Conservation (phyloP, 495 filamentous ascomycete genomes). For the Geopyxis carbonaria region DNA sequence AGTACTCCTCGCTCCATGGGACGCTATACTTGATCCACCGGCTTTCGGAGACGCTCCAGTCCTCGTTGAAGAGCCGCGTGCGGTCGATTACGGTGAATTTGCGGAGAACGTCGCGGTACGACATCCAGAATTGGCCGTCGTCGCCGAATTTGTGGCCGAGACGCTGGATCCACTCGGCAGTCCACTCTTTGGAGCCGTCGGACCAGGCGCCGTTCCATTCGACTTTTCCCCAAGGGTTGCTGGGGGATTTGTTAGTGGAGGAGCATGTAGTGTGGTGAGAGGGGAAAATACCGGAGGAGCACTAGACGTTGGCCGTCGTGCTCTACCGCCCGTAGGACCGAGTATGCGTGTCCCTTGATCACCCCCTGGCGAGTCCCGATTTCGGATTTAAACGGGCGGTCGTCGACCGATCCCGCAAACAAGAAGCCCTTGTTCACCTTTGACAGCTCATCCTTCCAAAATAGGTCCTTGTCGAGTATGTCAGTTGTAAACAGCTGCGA, state of each 20-base stretch:
- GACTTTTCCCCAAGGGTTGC: constrained; percentile 74
- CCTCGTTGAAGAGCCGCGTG: constrained; percentile 70
- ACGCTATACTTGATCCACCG: constrained; percentile 74
- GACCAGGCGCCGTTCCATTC: constrained; percentile 78
- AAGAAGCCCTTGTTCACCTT: constrained; percentile 76
- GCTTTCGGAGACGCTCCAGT: constrained; percentile 58
- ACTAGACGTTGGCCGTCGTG: constrained; percentile 58
- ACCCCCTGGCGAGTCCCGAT: not conserved
- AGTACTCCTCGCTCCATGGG: constrained; percentile 73
- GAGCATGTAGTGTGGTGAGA: not conserved
- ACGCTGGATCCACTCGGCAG: constrained; percentile 64
- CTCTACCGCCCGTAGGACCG: constrained; percentile 67
- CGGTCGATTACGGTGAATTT: constrained; percentile 73
- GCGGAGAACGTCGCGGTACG: constrained; percentile 58
- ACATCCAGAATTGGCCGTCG: constrained; percentile 57
- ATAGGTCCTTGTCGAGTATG: constrained; percentile 70
- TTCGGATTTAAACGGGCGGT: constrained; percentile 9
- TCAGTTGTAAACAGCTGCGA: constrained; percentile 62
- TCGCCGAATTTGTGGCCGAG: constrained; percentile 74
- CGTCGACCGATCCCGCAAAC: constrained; percentile 37
- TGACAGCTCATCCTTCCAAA: constrained; percentile 75
- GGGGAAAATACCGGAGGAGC: constrained; percentile 37
- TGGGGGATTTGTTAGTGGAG: constrained; percentile 19
- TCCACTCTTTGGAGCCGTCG: constrained; percentile 72
- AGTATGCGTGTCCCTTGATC: constrained; percentile 69